A percentile compares a stretch with the other conserved stretches of the same genome.
These are phyloP conservation scores for Cyclospora cayetanensis DNA, from an alignment of 169 alveolate genomes.

Conservation along the genomic window DNA sequence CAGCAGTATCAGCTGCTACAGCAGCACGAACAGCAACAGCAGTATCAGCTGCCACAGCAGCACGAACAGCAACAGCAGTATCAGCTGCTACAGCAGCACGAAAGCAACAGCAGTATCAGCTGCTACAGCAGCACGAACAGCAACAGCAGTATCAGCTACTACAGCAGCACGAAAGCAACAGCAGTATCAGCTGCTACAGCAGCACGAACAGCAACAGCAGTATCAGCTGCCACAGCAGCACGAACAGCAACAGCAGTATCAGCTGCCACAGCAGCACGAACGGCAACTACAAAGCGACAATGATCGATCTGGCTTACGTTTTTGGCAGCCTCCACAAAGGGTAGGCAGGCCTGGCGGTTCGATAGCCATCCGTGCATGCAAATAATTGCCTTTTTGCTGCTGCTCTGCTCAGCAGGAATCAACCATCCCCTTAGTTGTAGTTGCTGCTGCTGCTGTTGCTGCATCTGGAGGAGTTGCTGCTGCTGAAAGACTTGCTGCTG, in stretches of 20 bases:
- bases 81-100: neutral
- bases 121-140: neutral
- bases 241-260: neutral
- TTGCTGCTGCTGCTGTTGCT: slow-evolving; percentile 3
- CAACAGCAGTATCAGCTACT: neutral
- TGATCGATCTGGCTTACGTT: neutral
- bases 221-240: neutral
- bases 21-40: neutral
- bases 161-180: neutral
- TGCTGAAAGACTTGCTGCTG: neutral
- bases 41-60: slow-evolving; percentile 3
- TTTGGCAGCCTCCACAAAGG: slow-evolving; percentile 14
- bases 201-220: neutral
- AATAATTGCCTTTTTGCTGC: neutral
- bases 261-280: neutral
- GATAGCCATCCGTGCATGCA: slow-evolving; percentile 58
- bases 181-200: neutral
- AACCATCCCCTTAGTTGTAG: slow-evolving; percentile 12
- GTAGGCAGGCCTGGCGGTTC: slow-evolving; percentile 55
- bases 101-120: neutral
- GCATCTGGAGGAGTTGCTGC: neutral
- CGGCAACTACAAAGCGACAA: too few species aligned
- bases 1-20: neutral
- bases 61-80: slow-evolving; percentile 2
- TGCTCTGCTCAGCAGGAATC: slow-evolving; percentile 30